Conservation (phyloP, 78 protist species). For the Planoprotostelium fungivorum region DNA sequence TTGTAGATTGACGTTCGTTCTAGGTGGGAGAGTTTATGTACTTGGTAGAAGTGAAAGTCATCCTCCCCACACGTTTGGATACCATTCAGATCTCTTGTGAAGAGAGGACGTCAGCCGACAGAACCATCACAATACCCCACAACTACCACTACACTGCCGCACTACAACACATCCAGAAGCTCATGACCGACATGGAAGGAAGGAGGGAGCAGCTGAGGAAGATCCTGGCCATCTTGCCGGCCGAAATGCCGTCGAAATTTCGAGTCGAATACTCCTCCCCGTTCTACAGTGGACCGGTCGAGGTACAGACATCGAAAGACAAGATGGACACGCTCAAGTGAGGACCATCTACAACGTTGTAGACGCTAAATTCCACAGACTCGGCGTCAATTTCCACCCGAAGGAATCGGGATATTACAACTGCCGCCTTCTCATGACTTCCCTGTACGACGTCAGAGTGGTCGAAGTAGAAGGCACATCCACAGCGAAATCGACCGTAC, state of each 20-base stretch:
- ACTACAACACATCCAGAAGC: background rate
- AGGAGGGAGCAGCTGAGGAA: background rate
- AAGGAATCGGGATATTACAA: slow-evolving; percentile 22
- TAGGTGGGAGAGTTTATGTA: background rate
- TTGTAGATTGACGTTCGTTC: too few species aligned
- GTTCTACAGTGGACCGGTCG: slow-evolving; percentile 4
- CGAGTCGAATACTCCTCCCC: background rate
- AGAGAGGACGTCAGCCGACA: background rate
- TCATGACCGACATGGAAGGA: background rate
- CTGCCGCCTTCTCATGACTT: background rate
- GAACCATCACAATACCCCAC: background rate
- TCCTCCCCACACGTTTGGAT: background rate
- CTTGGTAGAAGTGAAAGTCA: background rate
- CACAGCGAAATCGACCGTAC: slow-evolving; percentile 6
- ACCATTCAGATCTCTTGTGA: background rate
- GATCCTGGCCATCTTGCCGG: background rate
- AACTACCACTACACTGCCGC: background rate
- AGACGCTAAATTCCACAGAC: background rate
- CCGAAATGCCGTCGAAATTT: background rate
- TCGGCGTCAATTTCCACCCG: slow-evolving; percentile 18
- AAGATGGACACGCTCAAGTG: background rate
- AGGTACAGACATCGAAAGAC: background rate
- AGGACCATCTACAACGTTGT: background rate
- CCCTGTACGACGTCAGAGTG: slow-evolving; percentile 23
- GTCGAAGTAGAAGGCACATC: slow-evolving; percentile 15